A percentile compares a stretch with the other conserved stretches of the same genome.
Conservation (phyloP, 2,329 filamentous ascomycete species). For the Aciculosporium take region DNA sequence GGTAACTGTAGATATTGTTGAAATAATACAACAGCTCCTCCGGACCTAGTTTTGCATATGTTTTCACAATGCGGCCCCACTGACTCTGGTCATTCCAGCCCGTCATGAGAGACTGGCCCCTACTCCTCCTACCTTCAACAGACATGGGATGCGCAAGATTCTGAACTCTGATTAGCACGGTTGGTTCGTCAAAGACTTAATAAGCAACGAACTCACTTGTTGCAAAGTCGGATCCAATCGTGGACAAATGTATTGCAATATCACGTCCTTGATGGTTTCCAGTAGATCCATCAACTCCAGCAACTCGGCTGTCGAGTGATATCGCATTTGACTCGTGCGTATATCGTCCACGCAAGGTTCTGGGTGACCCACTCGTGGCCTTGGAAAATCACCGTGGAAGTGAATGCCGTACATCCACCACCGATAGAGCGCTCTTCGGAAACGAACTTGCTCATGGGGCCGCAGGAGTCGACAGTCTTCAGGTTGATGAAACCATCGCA, state of each 20-base stretch:
- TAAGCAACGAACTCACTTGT: conserved; percentile 15
- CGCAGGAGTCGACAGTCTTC: conserved; percentile 31
- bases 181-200: background rate
- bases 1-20: conserved; percentile 30
- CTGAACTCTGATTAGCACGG: conserved; percentile 7
- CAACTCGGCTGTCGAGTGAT: conserved; percentile 28
- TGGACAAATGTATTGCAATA: conserved; percentile 32
- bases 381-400: conserved; percentile 32
- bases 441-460: conserved; percentile 27
- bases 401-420: conserved; percentile 42
- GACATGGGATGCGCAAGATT: conserved; percentile 11
- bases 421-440: conserved; percentile 35
- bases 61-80: conserved; percentile 27
- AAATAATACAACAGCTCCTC: conserved; percentile 35
- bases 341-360: conserved; percentile 26
- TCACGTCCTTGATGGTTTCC: conserved; percentile 28
- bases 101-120: conserved; percentile 18
- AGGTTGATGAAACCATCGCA: conserved; percentile 32
- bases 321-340: conserved; percentile 29
- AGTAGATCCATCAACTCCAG: conserved; percentile 32
- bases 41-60: conserved; percentile 35
- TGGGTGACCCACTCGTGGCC: conserved; percentile 22
- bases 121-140: conserved; percentile 11
- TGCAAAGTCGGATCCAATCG: conserved; percentile 24
- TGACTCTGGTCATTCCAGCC: conserved; percentile 23